Base-by-base conservation (phyloP, 371 early-diverging fungal genomes). In the Mucor sp. region DNA sequence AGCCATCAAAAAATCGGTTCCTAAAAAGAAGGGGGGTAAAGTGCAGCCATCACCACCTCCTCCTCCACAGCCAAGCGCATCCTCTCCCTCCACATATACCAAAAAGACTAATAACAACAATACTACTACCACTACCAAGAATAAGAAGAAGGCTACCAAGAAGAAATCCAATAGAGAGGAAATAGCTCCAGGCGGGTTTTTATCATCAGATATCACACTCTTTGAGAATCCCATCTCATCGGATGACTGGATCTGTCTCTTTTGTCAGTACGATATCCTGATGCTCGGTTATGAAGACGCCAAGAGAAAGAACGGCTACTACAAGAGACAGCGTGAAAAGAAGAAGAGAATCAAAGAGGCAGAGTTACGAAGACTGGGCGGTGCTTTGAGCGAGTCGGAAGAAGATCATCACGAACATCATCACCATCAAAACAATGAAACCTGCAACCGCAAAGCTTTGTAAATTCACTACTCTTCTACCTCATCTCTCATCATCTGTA, bases 231-330 rank as follows among this genome's bases (percentile, higher is more conserved):
- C 74, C 15, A 68, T 73, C 33, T 69, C 78, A 4, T 3, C 50
- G 1, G 79, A 79, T 50, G 82, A 81, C 41, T 81, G 82, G 82
- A 77, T 78, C 9, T 81, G 82, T 57, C 64, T 78, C 30, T 81
- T 81, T 62, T 81, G 82, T 59, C 79, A 81, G 50, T 81, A 75
- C 30, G 77, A 78, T 61, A 74, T 81, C 6, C 64, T 81, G 5
- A 70, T 74, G 28, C 35, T 62, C 67, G 82, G 79, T 3, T 56
- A 74, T 15, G 69, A 68, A 35, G 67, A 64, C 0, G 69, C 79
- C 9, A 74, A 71, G 28, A 63, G 70, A 23, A 81, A 78, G 67
- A 77, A 72, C 12, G 76, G 78, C 0, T 80, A 70, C 47, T 75
- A 79, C 41, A 62, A 68, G 58, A 62, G 77, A 17, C 65, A 66